Base-by-base conservation (phyloP, 2,329 filamentous ascomycete genomes). In the Uncinocarpus reesii region DNA sequence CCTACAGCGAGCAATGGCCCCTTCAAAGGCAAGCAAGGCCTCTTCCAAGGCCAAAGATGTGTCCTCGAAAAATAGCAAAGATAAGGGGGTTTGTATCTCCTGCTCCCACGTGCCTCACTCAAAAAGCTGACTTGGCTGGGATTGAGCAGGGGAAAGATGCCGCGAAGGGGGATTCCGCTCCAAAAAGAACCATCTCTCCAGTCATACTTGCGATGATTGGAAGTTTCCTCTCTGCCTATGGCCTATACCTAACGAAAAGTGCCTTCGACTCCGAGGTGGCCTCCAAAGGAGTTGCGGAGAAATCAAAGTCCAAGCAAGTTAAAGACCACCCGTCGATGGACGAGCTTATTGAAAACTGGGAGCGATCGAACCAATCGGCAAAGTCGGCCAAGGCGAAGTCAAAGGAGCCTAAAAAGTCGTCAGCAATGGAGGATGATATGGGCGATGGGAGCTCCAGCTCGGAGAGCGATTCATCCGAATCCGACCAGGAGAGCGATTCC, bases 151-250 rank as follows among this genome's bases (percentile, higher is more conserved):
- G 28, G 20, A 47, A 41, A 26, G 35, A 49, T 8, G 29, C 2
- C 6, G 3, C 45, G 11, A 47, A 41, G 5, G 24, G 6, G 16
- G 26, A 35, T 18, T 11, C 26, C 8, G 11, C 18, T 29, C 26
- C 7, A 42, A 58, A 57, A 50, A 48, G 63, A 23, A 62, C 69
- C 40, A 72, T 78, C 21, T 75, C 82, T 3, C 65, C 74, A 23
- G 74, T 83, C 63, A 69, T 88, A 29, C 70, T 88, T 60, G 76
- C 80, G 52, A 70, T 86, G 13, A 74, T 88, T 57, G 78, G 79
- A 53, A 65, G 68, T 18, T 88, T 87, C 63, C 72, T 88, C 42
- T 73, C 74, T 35, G 74, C 81, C 38, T 74, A 83, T 62, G 76
- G 78, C n/a, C 83, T 85, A 58, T 64, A 72, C 41, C 71, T 72